Evolutionary conservation across 2,329 filamentous ascomycete genomes (phyloP).

Genomic region (Metarhizium robertsii): DNA sequence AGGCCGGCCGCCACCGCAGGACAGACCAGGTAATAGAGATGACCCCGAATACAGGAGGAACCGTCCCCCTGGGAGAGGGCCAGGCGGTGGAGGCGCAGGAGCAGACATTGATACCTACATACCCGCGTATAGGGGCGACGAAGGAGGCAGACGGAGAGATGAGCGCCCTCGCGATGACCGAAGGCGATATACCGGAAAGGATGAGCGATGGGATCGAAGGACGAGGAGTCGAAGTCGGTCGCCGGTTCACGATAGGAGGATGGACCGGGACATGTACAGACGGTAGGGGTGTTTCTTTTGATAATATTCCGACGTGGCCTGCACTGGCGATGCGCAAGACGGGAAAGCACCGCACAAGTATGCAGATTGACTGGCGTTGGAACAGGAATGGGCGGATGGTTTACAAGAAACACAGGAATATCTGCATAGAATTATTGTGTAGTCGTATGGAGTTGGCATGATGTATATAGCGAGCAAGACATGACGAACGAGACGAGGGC

Average conservation of each 20-base stretch:
- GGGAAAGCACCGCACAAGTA: background rate
- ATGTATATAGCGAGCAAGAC: background rate
- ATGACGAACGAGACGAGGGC: background rate
- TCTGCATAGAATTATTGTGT: background rate
- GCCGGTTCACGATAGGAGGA: conserved; percentile 26
- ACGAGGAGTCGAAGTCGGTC: conserved; percentile 32
- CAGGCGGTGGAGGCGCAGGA: conserved; percentile 6
- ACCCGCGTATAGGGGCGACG: conserved; percentile 31
- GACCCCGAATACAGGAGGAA: conserved; percentile 32
- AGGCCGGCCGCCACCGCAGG: conserved; percentile 39
- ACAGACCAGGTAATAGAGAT: conserved; percentile 19
- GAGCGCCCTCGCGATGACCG: conserved; percentile 25
- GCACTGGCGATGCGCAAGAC: background rate
- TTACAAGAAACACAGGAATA: background rate
- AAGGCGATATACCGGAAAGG: conserved; percentile 22
- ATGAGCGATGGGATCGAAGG: conserved; percentile 29
- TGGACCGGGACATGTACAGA: conserved; percentile 41
- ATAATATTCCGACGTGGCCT: background rate
- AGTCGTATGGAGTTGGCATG: background rate
- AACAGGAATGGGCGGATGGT: background rate
- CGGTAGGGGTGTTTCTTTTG: conserved; percentile 25
- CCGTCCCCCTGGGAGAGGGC: conserved; percentile 21
- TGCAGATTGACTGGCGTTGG: background rate
- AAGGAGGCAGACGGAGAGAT: conserved; percentile 25
- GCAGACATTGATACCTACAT: conserved; percentile 41